phyloP scores from a whole-genome alignment of 2,329 filamentous ascomycete species.

The Alternaria brassicicola region DNA sequence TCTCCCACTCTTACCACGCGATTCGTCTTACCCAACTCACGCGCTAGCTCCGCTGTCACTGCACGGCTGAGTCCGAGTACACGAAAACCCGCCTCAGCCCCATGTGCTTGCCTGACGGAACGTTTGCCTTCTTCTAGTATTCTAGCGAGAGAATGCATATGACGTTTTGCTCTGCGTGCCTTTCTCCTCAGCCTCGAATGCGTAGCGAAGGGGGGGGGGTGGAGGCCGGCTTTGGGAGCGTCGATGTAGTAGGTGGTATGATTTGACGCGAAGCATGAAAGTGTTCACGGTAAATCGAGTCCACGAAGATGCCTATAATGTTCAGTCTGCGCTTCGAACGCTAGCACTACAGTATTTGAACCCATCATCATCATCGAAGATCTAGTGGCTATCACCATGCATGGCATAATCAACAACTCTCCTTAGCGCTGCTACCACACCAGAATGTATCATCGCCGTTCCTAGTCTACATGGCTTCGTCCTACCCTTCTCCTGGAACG shows the following conservation, averaged over 20 bases:
- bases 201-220: neutral
- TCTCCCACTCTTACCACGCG: neutral
- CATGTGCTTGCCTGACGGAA: neutral
- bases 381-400: neutral
- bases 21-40: neutral
- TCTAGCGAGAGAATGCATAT: neutral
- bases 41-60: neutral
- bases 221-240: accelerated
- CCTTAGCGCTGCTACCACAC: neutral
- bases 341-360: neutral
- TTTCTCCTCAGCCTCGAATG: neutral
- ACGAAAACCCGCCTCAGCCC: neutral
- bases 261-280: accelerated
- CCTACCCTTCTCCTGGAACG: neutral
- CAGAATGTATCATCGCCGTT: neutral
- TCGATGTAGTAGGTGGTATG: neutral
- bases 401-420: neutral
- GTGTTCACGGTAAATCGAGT: accelerated
- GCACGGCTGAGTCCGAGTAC: neutral
- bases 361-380: neutral
- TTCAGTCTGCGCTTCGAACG: neutral
- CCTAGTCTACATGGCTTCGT: neutral
- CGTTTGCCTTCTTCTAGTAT: neutral
- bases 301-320: accelerated
- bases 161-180: neutral